These are phyloP conservation scores for Aspergillus ruber DNA, from an alignment of 2,329 filamentous ascomycete species.

Conservation along the genomic window DNA sequence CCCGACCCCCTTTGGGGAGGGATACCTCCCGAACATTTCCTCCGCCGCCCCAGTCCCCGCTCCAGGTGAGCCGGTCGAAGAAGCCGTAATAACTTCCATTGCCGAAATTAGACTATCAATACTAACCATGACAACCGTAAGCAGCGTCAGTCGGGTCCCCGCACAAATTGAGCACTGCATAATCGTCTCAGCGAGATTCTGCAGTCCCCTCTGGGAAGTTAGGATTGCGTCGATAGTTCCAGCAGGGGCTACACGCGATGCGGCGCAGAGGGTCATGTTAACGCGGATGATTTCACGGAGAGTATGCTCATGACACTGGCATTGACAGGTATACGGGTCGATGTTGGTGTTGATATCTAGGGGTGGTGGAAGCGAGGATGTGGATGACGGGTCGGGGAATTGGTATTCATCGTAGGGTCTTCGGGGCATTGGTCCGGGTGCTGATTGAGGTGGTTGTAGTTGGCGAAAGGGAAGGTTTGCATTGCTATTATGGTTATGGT, in stretches of 20 bases:
- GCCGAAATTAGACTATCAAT: conserved; percentile 23
- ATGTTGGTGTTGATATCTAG: neutral
- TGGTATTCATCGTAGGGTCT: neutral
- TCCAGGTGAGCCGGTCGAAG: neutral
- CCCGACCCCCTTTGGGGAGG: conserved; percentile 2
- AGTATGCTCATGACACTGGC: conserved; percentile 18
- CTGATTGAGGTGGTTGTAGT: neutral
- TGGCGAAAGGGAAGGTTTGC: neutral
- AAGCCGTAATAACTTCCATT: conserved; percentile 16
- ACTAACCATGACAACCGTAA: conserved; percentile 24
- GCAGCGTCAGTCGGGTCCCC: conserved; percentile 17
- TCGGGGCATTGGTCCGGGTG: neutral
- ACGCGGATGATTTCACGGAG: conserved; percentile 18
- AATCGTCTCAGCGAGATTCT: conserved; percentile 22
- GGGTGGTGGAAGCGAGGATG: neutral
- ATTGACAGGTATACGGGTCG: conserved; percentile 8
- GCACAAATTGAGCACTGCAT: conserved; percentile 23
- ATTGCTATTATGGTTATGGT: neutral
- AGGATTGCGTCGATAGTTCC: conserved; percentile 22
- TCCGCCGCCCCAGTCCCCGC: neutral
- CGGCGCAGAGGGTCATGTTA: conserved; percentile 9
- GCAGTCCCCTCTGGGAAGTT: conserved; percentile 19
- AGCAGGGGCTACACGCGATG: conserved; percentile 7
- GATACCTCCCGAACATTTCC: no score
- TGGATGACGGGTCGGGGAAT: neutral